Evolutionary conservation across 2,329 filamentous ascomycete genomes (phyloP).

Genomic region (Fusarium sp.): DNA sequence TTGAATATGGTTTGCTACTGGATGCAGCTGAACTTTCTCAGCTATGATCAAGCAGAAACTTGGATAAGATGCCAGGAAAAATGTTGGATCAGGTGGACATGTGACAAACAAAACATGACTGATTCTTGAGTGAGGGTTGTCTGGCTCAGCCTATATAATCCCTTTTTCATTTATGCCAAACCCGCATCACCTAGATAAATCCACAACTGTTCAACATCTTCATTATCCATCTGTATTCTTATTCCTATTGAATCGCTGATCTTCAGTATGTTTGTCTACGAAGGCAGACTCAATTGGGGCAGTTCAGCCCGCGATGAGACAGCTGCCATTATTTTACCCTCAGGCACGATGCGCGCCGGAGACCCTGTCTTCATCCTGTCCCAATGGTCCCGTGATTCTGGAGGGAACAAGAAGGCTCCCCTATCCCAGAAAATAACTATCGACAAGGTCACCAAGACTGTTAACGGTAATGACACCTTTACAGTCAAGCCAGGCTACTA

Average conservation of each 20-base stretch:
- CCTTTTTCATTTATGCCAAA: neutral
- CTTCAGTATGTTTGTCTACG: slow-evolving; percentile 22
- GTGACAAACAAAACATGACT: too few relatives aligned
- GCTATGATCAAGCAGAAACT: neutral
- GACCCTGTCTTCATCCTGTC: slow-evolving; percentile 28
- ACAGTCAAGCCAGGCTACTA: slow-evolving; percentile 2
- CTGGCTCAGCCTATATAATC: neutral
- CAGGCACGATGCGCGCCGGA: slow-evolving; percentile 16
- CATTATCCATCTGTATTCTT: accelerated
- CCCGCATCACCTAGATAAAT: neutral
- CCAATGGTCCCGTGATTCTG: slow-evolving; percentile 14
- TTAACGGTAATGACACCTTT: slow-evolving; percentile 1
- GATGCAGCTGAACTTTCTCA: neutral
- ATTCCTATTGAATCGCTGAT: accelerated
- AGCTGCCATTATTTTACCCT: slow-evolving; percentile 19
- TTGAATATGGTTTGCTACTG: neutral
- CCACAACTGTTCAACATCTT: neutral
- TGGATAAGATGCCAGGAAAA: accelerated
- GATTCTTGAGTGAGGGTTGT: neutral
- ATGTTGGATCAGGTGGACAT: accelerated
- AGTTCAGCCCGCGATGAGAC: slow-evolving; percentile 26
- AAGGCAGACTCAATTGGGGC: slow-evolving; percentile 30
- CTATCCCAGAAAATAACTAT: slow-evolving; percentile 22
- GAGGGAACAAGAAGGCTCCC: slow-evolving; percentile 15
- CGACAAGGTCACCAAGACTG: slow-evolving; percentile 3